Base-by-base conservation (phyloP, 495 filamentous ascomycete species). In the Penicillium diatomitis region DNA sequence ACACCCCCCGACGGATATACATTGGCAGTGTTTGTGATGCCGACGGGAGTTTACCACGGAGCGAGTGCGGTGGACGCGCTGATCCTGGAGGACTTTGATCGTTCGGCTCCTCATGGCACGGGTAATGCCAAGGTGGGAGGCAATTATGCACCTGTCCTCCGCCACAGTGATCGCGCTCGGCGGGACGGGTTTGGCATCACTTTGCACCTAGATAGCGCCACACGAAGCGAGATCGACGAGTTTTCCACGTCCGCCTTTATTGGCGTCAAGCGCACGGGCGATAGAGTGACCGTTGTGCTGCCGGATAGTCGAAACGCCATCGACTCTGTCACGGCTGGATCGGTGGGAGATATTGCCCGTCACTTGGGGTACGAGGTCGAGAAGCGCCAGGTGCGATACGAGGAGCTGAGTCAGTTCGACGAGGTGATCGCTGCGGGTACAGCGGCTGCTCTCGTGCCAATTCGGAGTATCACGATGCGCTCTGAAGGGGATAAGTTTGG, bases 391-490 rank as follows among this genome's bases (percentile, higher is more conserved):
- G 61, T 63, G n/a, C 36, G 3, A 1, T 91, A 91, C 64, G 73
- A 79, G n/a, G 91, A 98, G 53, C 71, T 96, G 6, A 61, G 68
- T 9, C 61, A 67, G 5, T 96, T 97, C 68, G 73, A 73, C 40
- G 92, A 98, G 65, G 82, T 98, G 12, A 77, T 96, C 68, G 92
- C 91, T 3, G 89, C 88, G 1, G 92, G 92, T 0, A 98, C 92
- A 1, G 92, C 92, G 4, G 92, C 91, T 0, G 87, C 88, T 1
- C 71, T 98, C 38, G 89, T 96, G 7, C 92, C 92, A 1, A 88
- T 98, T 60, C 82, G 82, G 45, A 90, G 84, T 43, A 95, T 98
- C 54, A 87, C 85, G 2, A 82, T 85, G 61, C 77, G 74, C 53
- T 79, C 77, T 4, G 75, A 59, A 7, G 64, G 69, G n/a, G 84